Evolutionary conservation across 257 asterid genomes (phyloP).

Genomic region (Nicotiana paniculata): DNA sequence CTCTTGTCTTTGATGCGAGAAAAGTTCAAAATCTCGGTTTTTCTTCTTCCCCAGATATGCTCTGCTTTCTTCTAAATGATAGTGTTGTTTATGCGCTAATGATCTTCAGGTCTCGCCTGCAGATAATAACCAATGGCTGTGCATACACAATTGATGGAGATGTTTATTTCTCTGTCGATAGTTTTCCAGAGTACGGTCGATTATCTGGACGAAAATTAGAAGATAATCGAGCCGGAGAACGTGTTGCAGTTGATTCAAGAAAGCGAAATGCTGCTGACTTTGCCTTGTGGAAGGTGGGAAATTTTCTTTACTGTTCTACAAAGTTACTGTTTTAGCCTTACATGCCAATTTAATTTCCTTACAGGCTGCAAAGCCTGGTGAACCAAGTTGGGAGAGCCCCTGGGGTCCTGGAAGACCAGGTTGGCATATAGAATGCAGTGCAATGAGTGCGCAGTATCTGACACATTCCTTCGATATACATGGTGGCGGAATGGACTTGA

Average conservation of each 20-base stretch:
- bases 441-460: slow-evolving; percentile 86
- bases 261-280: slow-evolving; percentile 80
- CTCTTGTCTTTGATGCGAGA: background rate
- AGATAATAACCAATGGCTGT: slow-evolving; percentile 59
- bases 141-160: slow-evolving; percentile 69
- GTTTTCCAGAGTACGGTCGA: slow-evolving; percentile 58
- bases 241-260: slow-evolving; percentile 70
- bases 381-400: slow-evolving; percentile 87
- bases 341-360: slow-evolving; percentile 1
- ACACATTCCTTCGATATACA: slow-evolving; percentile 76
- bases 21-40: background rate
- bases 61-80: background rate
- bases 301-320: background rate
- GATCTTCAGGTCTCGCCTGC: slow-evolving; percentile 10
- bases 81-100: background rate
- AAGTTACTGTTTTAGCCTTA: background rate
- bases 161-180: slow-evolving; percentile 69
- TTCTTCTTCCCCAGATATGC: background rate
- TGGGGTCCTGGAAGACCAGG: slow-evolving; percentile 99
- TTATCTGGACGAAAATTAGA: slow-evolving; percentile 69
- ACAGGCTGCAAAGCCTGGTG: slow-evolving; percentile 88
- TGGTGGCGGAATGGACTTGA: slow-evolving; percentile 96
- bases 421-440: slow-evolving; percentile 96
- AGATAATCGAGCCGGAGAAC: slow-evolving; percentile 71
- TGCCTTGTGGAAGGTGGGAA: slow-evolving; percentile 82